Base-by-base conservation (phyloP, 148 eudicot genomes). In the Selenicereus undatus region DNA sequence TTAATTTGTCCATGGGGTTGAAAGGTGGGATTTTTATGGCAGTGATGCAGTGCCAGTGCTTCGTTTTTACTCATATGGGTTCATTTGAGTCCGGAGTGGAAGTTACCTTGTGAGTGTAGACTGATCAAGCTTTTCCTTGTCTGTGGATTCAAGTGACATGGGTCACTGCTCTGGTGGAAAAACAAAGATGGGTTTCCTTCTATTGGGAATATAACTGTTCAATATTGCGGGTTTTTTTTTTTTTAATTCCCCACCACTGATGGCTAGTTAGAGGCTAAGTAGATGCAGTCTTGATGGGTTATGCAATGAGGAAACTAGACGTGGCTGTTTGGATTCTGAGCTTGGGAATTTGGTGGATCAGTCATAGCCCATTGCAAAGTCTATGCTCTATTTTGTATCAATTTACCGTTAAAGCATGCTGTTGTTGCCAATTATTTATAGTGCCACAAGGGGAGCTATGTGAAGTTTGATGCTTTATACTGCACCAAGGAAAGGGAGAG, bases 21-120 rank as follows among this genome's bases (percentile, higher is more conserved):
- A 80, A 80, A 80, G 80, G 76, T 76, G 24, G 77, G 77, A 76
- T 71, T 62, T 84, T 84, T 80, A 58, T 84, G 22, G 18, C 21
- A 21, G 8, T 79, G 71, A 45, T 56, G 4, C 29, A 75, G 54
- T 83, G 82, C n/a, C 18, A 48, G 45, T 36, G 36, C 24, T 24
- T 36, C 21, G 8, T 70, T 66, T 29, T 64, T 48, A 21, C 11
- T 76, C 77, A 77, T 71, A 8, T 80, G 32, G 0, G 17, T 29
- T 65, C n/a, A 13, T 27, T 32, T 1, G 73, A 48, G 36, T 71
- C 75, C 70, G 80, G 76, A 79, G 79, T 75, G 60, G 58, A 71
- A 80, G 68, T 45, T 60, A 13, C 22, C 20, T 27, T 66, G 17
- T 52, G 66, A 81, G 75, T 20, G 22, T 0, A 48, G 35, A 65